Evolutionary conservation across 805 yeast genomes (phyloP).

Genomic region (Kodamaea leandrae): DNA sequence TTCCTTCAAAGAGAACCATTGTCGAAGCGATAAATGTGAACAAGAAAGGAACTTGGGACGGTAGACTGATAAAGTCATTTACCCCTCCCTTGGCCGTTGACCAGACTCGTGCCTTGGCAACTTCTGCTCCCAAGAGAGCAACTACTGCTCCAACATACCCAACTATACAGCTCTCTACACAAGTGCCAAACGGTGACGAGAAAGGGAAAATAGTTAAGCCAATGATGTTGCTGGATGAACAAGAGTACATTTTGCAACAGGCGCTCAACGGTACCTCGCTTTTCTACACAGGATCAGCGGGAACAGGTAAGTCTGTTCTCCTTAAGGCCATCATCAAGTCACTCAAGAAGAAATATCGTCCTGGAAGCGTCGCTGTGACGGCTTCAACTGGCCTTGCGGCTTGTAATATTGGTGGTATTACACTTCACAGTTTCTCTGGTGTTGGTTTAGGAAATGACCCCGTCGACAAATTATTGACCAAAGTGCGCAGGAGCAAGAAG

Average conservation of each 20-base stretch:
- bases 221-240: constrained; percentile 50
- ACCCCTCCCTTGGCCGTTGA: constrained; percentile 4
- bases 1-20: neutral
- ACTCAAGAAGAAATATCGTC: constrained; percentile 44
- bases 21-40: neutral
- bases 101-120: constrained; percentile 5
- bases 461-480: constrained; percentile 44
- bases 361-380: constrained; percentile 64
- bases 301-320: constrained; percentile 95
- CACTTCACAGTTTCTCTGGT: constrained; percentile 75
- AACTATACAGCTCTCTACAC: constrained; percentile 31
- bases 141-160: constrained; percentile 15
- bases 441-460: constrained; percentile 68
- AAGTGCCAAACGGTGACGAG: constrained; percentile 11
- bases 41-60: constrained; percentile 3
- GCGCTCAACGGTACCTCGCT: constrained; percentile 65
- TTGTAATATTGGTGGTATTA: constrained; percentile 75
- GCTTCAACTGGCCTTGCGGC: constrained; percentile 88
- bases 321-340: constrained; percentile 59
- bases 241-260: constrained; percentile 59
- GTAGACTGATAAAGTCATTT: constrained; percentile 4
- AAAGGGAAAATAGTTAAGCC: constrained; percentile 7
- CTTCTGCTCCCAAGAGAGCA: constrained; percentile 11
- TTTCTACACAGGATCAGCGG: constrained; percentile 97
- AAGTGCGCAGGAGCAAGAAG: constrained; percentile 51